Base-by-base conservation (phyloP, 106 monocot genomes). In the Acorus calamus region DNA sequence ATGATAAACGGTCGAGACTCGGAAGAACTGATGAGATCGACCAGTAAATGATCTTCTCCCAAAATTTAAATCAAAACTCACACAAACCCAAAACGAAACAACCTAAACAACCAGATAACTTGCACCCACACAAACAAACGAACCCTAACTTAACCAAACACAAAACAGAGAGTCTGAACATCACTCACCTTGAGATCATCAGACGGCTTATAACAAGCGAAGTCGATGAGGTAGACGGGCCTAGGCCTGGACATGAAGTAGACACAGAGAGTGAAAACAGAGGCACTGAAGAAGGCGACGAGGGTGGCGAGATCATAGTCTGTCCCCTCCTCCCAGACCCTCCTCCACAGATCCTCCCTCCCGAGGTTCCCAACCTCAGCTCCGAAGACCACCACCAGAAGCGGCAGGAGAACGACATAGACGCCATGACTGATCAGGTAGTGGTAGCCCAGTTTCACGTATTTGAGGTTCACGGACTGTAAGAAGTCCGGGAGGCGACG, bases 401-500 rank as follows among this genome's bases (percentile, higher is more conserved):
- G 78, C 3, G 94, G 94, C 6, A 96, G 69, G 3, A 87, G 85
- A 11, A 77, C 84, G 52, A 90, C 47, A 61, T 96, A 96, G 1
- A 91, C 60, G 3, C 77, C 94, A 58, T 96, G 94, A 74, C 78
- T 91, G 65, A 90, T 87, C 11, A 91, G 69, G 73, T 96, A 90
- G 76, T 85, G 94, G 74, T 96, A 96, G 5, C 94, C 94, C 8
- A 96, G 78, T 71, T 74, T 78, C 52, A 96, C 94, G 64, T 96
- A 91, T 78, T 96, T 91, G 46, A 96, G 81, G 69, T 96, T 96
- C 57, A 96, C 94, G 2, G 94, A 96, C 80, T 96, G 94, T 9
- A 96, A 64, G 74, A 90, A 91, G 62, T 96, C 94, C 60, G 94
- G 94, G 57, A 96, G 71, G 56, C 94, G 55, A 2, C 84, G 84